A percentile compares a stretch with the other conserved stretches of the same genome.
Evolutionary conservation across 371 early-diverging fungal genomes (phyloP).

Genomic region (Apophysomyces sp.): DNA sequence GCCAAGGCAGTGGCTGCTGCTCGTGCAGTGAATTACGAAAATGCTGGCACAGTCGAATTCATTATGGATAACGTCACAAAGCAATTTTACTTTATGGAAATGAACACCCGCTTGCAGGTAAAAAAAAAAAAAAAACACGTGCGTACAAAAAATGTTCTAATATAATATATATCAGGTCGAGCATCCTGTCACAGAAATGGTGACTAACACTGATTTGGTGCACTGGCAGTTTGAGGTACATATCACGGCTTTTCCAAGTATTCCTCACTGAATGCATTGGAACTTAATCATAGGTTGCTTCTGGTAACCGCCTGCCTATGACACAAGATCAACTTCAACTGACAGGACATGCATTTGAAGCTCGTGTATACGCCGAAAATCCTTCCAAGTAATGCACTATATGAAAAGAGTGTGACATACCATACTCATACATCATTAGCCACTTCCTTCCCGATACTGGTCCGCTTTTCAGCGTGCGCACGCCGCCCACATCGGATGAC

Average conservation of each 20-base stretch:
- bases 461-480: slow-evolving; percentile 71
- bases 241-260: neutral
- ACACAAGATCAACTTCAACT: slow-evolving; percentile 70
- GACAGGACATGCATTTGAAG: slow-evolving; percentile 94
- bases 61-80: slow-evolving; percentile 88
- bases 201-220: slow-evolving; percentile 92
- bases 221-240: slow-evolving; percentile 84
- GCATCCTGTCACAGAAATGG: slow-evolving; percentile 98
- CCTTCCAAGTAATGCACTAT: slow-evolving; percentile 72
- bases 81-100: slow-evolving; percentile 97
- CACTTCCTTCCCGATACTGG: slow-evolving; percentile 96
- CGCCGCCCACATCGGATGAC: slow-evolving; percentile 59
- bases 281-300: slow-evolving; percentile 65
- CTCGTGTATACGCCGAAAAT: slow-evolving; percentile 98
- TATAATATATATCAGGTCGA: slow-evolving; percentile 64
- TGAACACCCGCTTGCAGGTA: slow-evolving; percentile 92
- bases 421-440: slow-evolving; percentile 29
- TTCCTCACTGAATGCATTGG: neutral
- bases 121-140: neutral
- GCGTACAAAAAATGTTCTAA: slow-evolving; percentile 8
- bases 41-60: slow-evolving; percentile 98
- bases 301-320: slow-evolving; percentile 79
- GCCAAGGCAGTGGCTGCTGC: slow-evolving; percentile 93
- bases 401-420: neutral
- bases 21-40: slow-evolving; percentile 87